Evolutionary conservation across 2,329 filamentous ascomycete species (phyloP).

Genomic region (Monilinia fructicola): DNA sequence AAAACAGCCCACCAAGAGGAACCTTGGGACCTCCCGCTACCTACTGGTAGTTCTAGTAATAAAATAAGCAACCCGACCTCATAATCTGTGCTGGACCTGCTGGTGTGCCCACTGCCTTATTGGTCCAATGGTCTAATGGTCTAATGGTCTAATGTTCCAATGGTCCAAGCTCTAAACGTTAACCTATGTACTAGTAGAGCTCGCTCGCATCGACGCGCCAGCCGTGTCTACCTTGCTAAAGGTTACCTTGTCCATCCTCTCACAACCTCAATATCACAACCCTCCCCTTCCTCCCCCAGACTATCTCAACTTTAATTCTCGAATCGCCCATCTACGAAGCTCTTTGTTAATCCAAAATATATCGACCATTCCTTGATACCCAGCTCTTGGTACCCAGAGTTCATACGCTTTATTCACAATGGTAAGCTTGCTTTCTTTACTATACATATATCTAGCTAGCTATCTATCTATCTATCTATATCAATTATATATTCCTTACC

Average conservation of each 20-base stretch:
- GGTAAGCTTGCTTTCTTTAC: slow-evolving; percentile 30
- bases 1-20: too few species aligned
- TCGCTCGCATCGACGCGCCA: slow-evolving; percentile 34
- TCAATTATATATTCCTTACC: neutral
- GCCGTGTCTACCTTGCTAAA: slow-evolving; percentile 39
- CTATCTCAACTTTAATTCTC: slow-evolving; percentile 25
- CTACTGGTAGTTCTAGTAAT: too few species aligned
- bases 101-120: too few species aligned
- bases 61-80: too few species aligned
- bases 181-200: too few species aligned
- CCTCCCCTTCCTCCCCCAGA: slow-evolving; percentile 14
- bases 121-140: too few species aligned
- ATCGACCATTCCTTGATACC: neutral
- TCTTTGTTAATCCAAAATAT: neutral
- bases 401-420: slow-evolving; percentile 31
- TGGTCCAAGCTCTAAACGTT: slow-evolving; percentile 40
- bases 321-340: slow-evolving; percentile 1
- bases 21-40: too few species aligned
- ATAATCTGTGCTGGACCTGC: too few species aligned
- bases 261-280: slow-evolving; percentile 17
- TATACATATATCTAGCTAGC: neutral
- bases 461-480: neutral
- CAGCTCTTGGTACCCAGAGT: slow-evolving; percentile 11
- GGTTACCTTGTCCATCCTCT: slow-evolving; percentile 30
- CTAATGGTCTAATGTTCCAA: too few species aligned